Base-by-base conservation (phyloP, 1,284 basidiomycete genomes). In the Trametes pubescens region DNA sequence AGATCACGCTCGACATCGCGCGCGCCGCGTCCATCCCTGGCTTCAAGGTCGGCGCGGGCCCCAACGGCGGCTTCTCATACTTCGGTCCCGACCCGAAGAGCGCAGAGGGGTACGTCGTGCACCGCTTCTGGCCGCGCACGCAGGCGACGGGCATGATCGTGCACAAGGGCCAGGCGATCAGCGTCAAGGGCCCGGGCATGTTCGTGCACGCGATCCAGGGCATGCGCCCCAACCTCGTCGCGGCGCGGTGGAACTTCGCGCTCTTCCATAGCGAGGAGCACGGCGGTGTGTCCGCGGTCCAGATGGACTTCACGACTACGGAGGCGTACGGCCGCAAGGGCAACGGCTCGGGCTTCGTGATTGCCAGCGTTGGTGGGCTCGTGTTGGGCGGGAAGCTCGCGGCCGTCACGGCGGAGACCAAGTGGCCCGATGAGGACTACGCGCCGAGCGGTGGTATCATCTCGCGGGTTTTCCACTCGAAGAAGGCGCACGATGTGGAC, bases 131-230 rank as follows among this genome's bases (percentile, higher is more conserved):
- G 92, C 96, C 95, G 6, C 83, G 88, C 51, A 84, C 86, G 65
- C 73, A 80, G 62, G 88, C 84, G 55, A 81, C 81, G 21, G 96
- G 96, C 1, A 84, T 89, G 68, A 76, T 99, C 74, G 85, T 95
- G 62, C 76, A 84, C 69, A 85, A 90, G 52, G 96, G 95, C 40
- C 79, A 85, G 58, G 88, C 91, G 18, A 79, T 86, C 63, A 76
- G 87, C 44, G 82, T 90, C 47, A 82, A 86, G 40, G 96, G 94
- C 47, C 82, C 88, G n/a, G 96, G 94, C 43, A 94, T 96, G 89
- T 92, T 98, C 75, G 86, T 98, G 24, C 94, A 98, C 77, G 97
- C 98, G 32, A 97, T 99, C 76, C 98, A 99, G 78, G 97, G 96
- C 73, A 98, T 99, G 95, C 88, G 96, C 11, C 95, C 96, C 59